These are phyloP conservation scores for Dactylonectria estremocensis DNA, from an alignment of 2,329 filamentous ascomycete species.

Conservation along the genomic window DNA sequence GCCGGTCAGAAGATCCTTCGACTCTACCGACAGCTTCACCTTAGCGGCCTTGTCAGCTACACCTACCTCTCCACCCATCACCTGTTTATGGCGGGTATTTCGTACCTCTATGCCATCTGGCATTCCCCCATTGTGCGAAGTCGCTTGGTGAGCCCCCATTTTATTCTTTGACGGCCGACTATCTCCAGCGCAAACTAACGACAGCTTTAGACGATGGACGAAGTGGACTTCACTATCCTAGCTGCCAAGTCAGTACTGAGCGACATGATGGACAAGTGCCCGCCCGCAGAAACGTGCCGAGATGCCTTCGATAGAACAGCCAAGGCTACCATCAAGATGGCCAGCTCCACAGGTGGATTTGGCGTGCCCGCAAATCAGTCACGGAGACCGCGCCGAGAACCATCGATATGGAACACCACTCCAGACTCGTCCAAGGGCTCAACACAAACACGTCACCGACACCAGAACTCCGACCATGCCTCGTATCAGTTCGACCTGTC, in stretches of 20 bases:
- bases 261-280: slow-evolving; percentile 94
- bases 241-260: slow-evolving; percentile 93
- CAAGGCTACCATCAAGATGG: slow-evolving; percentile 96
- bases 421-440: slow-evolving; percentile 46
- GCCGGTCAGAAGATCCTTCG: slow-evolving; percentile 94
- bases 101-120: slow-evolving; percentile 97
- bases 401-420: slow-evolving; percentile 50
- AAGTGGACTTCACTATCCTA: slow-evolving; percentile 97
- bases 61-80: slow-evolving; percentile 97
- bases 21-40: slow-evolving; percentile 90
- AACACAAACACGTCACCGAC: slow-evolving; percentile 44
- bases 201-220: slow-evolving; percentile 79
- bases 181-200: slow-evolving; percentile 25
- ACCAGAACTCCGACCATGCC: slow-evolving; percentile 51
- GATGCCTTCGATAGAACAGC: slow-evolving; percentile 97
- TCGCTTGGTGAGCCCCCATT: slow-evolving; percentile 77
- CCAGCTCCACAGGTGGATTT: slow-evolving; percentile 88
- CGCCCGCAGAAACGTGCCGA: slow-evolving; percentile 92
- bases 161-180: neutral
- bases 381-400: slow-evolving; percentile 47
- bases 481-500: slow-evolving; percentile 56
- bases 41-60: slow-evolving; percentile 92
- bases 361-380: slow-evolving; percentile 60
- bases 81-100: slow-evolving; percentile 96
- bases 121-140: slow-evolving; percentile 91